phyloP scores from a whole-genome alignment of 129 eudicot genomes.

The Lonicera japonica region DNA sequence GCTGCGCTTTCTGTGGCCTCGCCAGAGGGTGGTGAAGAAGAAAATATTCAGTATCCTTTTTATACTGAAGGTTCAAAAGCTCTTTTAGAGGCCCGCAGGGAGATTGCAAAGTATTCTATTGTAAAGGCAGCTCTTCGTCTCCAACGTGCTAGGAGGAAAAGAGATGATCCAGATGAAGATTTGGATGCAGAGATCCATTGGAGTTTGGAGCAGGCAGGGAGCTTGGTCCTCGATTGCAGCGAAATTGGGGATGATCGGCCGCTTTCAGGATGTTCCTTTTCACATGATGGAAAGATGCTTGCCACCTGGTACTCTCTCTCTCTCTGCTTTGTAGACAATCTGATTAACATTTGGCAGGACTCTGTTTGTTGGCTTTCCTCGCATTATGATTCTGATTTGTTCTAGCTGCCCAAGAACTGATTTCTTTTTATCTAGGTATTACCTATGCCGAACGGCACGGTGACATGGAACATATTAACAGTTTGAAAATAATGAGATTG shows the following conservation, averaged over 20 bases:
- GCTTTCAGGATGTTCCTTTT: constrained; percentile 80
- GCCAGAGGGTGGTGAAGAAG: constrained; percentile 61
- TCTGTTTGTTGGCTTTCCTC: too few species aligned
- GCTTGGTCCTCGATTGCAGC: constrained; percentile 53
- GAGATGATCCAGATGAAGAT: constrained; percentile 96
- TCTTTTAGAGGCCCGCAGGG: constrained; percentile 58
- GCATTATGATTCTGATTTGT: too few species aligned
- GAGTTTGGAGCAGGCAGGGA: constrained; percentile 66
- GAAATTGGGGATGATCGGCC: constrained; percentile 94
- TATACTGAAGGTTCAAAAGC: constrained; percentile 73
- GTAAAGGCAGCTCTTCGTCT: constrained; percentile 60
- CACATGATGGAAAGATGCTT: constrained; percentile 68
- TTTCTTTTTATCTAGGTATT: too few species aligned
- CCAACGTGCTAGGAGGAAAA: constrained; percentile 68
- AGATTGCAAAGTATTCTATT: constrained; percentile 63
- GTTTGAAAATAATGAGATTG: too few species aligned
- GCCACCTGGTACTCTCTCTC: constrained; percentile 73
- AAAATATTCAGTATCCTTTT: constrained; percentile 69
- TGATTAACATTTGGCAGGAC: too few species aligned
- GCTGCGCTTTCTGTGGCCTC: constrained; percentile 39
- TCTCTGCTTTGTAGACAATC: too few species aligned
- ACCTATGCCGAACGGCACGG: too few species aligned
- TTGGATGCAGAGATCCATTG: constrained; percentile 80
- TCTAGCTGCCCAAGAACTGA: too few species aligned
- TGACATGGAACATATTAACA: too few species aligned